These are phyloP conservation scores for Suillus luteus DNA, from an alignment of 768 basidiomycete genomes.

Conservation along the genomic window DNA sequence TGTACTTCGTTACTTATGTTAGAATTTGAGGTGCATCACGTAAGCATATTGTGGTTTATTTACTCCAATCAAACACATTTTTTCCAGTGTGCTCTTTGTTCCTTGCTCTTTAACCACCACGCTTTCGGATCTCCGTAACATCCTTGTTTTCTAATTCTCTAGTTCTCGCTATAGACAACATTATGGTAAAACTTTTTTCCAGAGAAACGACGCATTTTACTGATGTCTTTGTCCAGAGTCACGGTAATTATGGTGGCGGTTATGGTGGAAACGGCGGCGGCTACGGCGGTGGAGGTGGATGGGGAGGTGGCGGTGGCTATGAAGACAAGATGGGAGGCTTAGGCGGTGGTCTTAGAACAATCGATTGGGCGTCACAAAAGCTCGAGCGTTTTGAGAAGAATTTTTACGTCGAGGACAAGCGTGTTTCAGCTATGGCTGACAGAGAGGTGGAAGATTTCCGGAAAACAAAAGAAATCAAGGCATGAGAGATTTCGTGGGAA, in stretches of 20 bases:
- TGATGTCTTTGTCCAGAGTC: slow-evolving; percentile 26
- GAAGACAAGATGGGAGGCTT: slow-evolving; percentile 80
- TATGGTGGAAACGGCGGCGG: slow-evolving; percentile 38
- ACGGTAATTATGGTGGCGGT: slow-evolving; percentile 37
- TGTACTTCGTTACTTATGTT: neutral
- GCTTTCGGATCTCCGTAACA: slow-evolving; percentile 5
- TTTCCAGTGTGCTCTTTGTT: slow-evolving; percentile 17
- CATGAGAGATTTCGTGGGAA: slow-evolving; percentile 28
- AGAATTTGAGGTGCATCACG: slow-evolving; percentile 1
- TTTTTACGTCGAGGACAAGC: slow-evolving; percentile 91
- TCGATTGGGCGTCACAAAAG: slow-evolving; percentile 81
- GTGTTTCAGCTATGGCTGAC: slow-evolving; percentile 74
- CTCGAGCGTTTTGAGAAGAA: slow-evolving; percentile 95
- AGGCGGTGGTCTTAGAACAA: slow-evolving; percentile 76
- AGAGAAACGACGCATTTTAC: neutral
- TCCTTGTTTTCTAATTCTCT: neutral
- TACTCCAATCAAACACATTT: slow-evolving; percentile 17
- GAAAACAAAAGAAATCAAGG: slow-evolving; percentile 84
- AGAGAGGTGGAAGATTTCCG: slow-evolving; percentile 90
- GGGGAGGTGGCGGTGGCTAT: slow-evolving; percentile 33
- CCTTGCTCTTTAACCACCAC: slow-evolving; percentile 10
- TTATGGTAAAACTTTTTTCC: neutral
- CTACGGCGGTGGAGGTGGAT: slow-evolving; percentile 31
- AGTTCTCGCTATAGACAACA: slow-evolving; percentile 7
- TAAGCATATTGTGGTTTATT: slow-evolving; percentile 8